Evolutionary conservation across 208 protist genomes (phyloP).

Genomic region (Crithidia bombi): DNA sequence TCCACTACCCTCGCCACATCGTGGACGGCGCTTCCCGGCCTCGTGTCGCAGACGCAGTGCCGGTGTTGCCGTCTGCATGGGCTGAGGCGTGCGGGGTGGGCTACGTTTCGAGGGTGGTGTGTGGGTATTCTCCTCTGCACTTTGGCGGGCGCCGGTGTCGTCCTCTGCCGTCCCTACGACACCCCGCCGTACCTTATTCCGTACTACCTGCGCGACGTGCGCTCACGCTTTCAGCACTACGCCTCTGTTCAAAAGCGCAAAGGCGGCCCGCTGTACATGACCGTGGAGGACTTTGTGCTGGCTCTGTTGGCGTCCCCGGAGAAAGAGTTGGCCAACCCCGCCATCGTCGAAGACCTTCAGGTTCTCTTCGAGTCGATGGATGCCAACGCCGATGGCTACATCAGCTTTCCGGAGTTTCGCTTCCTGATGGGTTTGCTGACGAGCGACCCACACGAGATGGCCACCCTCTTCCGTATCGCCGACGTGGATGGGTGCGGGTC

Average conservation of each 20-base stretch:
- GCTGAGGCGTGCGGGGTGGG: constrained; percentile 14
- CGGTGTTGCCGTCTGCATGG: too few species aligned
- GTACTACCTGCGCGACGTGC: constrained; percentile 85
- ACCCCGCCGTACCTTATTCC: constrained; percentile 89
- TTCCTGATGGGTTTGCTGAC: constrained; percentile 85
- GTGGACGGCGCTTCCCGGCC: too few species aligned
- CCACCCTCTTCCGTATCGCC: constrained; percentile 65
- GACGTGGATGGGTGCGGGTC: constrained; percentile 59
- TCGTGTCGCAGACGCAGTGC: too few species aligned
- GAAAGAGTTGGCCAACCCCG: constrained; percentile 34
- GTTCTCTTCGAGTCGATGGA: constrained; percentile 73
- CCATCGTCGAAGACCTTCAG: constrained; percentile 23
- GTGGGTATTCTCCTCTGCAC: constrained; percentile 27
- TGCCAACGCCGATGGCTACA: constrained; percentile 76
- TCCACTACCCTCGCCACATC: too few species aligned
- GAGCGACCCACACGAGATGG: constrained; percentile 52
- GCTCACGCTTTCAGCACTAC: constrained; percentile 87
- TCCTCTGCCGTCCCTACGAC: constrained; percentile 66
- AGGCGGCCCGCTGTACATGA: constrained; percentile 78
- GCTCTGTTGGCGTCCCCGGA: constrained; percentile 67
- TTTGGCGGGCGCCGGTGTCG: constrained; percentile 31
- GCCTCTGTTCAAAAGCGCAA: constrained; percentile 67
- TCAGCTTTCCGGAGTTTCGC: constrained; percentile 84
- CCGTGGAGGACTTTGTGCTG: constrained; percentile 83
- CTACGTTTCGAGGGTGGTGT: constrained; percentile 28